Evolutionary conservation across 306 rosid genomes (phyloP).

Genomic region (Quercus suber): DNA sequence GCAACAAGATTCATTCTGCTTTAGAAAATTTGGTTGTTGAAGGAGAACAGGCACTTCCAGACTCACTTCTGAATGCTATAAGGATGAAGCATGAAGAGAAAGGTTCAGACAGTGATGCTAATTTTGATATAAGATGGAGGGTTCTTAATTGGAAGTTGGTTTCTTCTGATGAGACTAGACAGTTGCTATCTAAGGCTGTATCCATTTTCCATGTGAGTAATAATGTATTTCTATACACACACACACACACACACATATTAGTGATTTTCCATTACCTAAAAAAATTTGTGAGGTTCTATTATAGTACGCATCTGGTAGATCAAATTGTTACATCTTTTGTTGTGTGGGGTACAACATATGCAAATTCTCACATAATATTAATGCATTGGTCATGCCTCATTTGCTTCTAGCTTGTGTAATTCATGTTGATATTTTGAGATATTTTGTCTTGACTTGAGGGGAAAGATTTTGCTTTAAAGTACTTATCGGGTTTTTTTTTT

Average conservation of each 20-base stretch:
- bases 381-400: not conserved
- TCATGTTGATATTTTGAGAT: not conserved
- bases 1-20: slow-evolving; percentile 38
- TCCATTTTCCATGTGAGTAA: slow-evolving; percentile 69
- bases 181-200: slow-evolving; percentile 57
- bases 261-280: not conserved
- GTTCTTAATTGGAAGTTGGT: slow-evolving; percentile 56
- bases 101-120: slow-evolving; percentile 19
- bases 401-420: not conserved
- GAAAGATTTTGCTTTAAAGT: not conserved
- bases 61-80: slow-evolving; percentile 40
- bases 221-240: not conserved
- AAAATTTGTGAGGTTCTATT: not conserved
- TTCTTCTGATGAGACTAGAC: slow-evolving; percentile 34
- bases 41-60: slow-evolving; percentile 53
- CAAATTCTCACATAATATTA: not conserved
- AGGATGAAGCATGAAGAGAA: slow-evolving; percentile 45
- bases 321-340: not conserved
- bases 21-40: slow-evolving; percentile 46
- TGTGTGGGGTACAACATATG: not conserved
- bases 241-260: not conserved
- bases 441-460: not conserved
- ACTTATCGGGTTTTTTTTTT: not conserved
- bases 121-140: slow-evolving; percentile 69
- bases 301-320: not conserved